Percentiles rank a stretch among this genome's conserved stretches.
Conservation (phyloP, 2,329 filamentous ascomycete species). For the Gnomoniopsis smithogilvyi region DNA sequence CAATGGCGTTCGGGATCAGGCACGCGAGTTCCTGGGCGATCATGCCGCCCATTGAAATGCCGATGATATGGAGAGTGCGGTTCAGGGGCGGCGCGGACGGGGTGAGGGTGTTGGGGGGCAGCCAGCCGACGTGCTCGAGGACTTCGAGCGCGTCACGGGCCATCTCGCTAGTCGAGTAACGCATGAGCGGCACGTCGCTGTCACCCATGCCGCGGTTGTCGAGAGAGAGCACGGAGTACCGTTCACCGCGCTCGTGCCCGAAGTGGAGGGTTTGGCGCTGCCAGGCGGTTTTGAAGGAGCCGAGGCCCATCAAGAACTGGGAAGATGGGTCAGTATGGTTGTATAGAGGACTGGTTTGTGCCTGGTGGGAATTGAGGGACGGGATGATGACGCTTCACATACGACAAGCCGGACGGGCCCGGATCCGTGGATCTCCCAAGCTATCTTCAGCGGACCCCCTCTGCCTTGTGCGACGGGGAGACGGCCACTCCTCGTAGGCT, state of each 20-base stretch:
- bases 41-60: constrained; percentile 88
- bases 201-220: constrained; percentile 85
- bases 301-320: constrained; percentile 80
- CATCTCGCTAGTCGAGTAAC: constrained; percentile 85
- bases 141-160: constrained; percentile 74
- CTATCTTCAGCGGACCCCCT: constrained; percentile 72
- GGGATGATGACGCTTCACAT: constrained; percentile 32
- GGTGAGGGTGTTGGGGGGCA: constrained; percentile 18
- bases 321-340: constrained; percentile 4
- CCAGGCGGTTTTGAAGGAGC: constrained; percentile 66
- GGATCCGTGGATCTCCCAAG: constrained; percentile 76
- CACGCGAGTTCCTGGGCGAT: constrained; percentile 77
- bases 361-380: too few relatives aligned
- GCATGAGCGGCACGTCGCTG: constrained; percentile 71
- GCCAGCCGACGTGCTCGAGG: constrained; percentile 68
- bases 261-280: constrained; percentile 82
- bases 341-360: neutral
- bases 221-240: constrained; percentile 71
- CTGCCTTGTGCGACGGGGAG: constrained; percentile 63
- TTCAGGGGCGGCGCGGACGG: constrained; percentile 15
- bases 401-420: constrained; percentile 73
- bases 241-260: constrained; percentile 64
- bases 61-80: constrained; percentile 62
- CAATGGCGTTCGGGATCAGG: constrained; percentile 49
- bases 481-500: constrained; percentile 60